Conservation (phyloP, 768 basidiomycete species). For the Hirschioporus abietinus region DNA sequence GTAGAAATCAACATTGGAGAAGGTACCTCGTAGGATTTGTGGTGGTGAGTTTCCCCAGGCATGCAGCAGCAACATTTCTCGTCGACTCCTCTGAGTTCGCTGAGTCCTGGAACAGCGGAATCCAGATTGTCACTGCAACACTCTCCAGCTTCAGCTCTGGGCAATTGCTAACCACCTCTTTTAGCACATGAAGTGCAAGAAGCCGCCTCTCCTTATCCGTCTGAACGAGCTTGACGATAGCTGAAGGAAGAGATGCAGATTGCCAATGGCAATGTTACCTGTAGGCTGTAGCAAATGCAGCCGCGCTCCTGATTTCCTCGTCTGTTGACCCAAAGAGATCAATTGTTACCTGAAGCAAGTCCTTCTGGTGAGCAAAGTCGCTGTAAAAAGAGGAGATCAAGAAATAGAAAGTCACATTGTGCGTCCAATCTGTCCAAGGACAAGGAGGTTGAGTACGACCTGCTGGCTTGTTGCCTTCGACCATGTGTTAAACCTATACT, state of each 20-base stretch:
- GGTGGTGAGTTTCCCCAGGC: no score
- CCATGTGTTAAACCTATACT: conserved; percentile 9
- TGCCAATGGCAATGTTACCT: conserved; percentile 97
- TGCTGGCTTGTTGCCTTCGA: conserved; percentile 63
- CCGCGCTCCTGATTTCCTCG: conserved; percentile 85
- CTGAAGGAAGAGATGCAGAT: conserved; percentile 78
- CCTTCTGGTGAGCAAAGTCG: conserved; percentile 77
- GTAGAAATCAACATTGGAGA: no score
- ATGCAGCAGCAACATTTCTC: conserved; percentile 91
- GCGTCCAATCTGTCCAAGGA: conserved; percentile 90
- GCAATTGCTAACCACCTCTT: conserved; percentile 94
- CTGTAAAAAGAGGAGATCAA: conserved; percentile 34
- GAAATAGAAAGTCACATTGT: conserved; percentile 57
- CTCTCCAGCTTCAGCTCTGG: conserved; percentile 78
- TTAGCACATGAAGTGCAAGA: conserved; percentile 85
- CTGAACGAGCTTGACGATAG: conserved; percentile 74
- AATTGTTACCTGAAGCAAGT: conserved; percentile 70
- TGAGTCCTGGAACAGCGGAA: conserved; percentile 86
- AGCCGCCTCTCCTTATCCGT: conserved; percentile 74
- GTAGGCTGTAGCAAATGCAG: conserved; percentile 93
- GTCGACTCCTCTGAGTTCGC: conserved; percentile 87
- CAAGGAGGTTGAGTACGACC: conserved; percentile 78
- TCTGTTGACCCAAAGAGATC: conserved; percentile 70
- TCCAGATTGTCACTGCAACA: conserved; percentile 88
- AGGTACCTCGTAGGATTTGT: no score